These are phyloP conservation scores for Aegilops bicornis DNA, from an alignment of 176 grass and related monocot species.

Conservation along the genomic window DNA sequence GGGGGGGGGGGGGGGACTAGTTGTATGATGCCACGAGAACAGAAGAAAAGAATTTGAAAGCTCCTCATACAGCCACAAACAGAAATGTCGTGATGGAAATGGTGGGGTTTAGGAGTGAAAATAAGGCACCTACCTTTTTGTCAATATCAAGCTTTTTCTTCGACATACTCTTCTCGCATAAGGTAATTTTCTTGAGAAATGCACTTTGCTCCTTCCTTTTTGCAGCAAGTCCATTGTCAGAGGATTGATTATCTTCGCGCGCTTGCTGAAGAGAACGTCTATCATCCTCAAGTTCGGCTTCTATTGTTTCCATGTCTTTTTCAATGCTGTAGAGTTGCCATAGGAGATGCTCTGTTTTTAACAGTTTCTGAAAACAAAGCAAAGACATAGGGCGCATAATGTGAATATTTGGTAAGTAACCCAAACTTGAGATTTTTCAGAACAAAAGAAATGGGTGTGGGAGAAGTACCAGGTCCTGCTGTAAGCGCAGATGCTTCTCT, in stretches of 20 bases:
- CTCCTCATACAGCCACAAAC: not conserved
- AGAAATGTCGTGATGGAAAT: not conserved
- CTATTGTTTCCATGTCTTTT: conserved; percentile 68
- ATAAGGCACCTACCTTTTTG: conserved; percentile 61
- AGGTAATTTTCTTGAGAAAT: conserved; percentile 79
- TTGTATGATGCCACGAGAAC: not conserved
- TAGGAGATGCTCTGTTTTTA: conserved; percentile 85
- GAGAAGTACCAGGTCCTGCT: conserved; percentile 66
- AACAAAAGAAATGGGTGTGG: conserved; percentile 4
- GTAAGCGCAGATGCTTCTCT: conserved; percentile 79
- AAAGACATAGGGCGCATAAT: not conserved
- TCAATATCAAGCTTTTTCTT: conserved; percentile 88
- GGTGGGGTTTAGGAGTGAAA: conserved; percentile 11
- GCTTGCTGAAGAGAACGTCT: conserved; percentile 63
- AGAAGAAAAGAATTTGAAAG: not conserved
- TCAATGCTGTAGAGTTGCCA: conserved; percentile 94
- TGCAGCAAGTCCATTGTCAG: conserved; percentile 53
- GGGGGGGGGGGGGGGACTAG: no score
- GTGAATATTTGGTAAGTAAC: not conserved
- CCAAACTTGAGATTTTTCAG: not conserved
- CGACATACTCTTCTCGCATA: conserved; percentile 83
- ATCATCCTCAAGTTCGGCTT: conserved; percentile 76
- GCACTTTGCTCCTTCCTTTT: conserved; percentile 94
- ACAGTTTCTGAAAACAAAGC: conserved; percentile 57
- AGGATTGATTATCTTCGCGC: conserved; percentile 57